phyloP scores from a whole-genome alignment of 805 yeast genomes.

The Candida methanosorbosa region DNA sequence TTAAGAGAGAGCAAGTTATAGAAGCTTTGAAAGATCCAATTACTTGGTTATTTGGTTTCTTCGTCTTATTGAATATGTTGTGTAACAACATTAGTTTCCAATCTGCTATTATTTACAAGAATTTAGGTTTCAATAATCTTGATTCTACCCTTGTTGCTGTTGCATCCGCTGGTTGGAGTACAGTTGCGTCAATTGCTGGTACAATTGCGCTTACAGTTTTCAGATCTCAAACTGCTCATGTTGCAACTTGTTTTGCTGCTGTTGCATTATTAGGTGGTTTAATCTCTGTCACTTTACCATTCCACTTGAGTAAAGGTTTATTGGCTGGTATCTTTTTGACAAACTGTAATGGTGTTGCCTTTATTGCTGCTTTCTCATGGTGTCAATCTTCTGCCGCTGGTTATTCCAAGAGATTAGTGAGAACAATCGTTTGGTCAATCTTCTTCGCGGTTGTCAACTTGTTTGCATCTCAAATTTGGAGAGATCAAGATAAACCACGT shows the following conservation, averaged over 20 bases:
- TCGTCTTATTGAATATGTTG: slow-evolving; percentile 35
- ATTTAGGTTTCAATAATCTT: slow-evolving; percentile 32
- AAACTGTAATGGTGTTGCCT: neutral
- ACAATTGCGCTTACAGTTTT: slow-evolving; percentile 23
- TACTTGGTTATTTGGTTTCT: slow-evolving; percentile 33
- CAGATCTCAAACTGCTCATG: slow-evolving; percentile 29
- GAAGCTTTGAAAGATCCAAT: slow-evolving; percentile 43
- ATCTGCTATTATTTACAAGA: slow-evolving; percentile 37
- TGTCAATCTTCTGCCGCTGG: slow-evolving; percentile 29
- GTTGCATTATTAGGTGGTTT: slow-evolving; percentile 9
- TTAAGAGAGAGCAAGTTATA: slow-evolving; percentile 39
- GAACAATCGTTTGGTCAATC: slow-evolving; percentile 40
- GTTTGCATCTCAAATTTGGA: slow-evolving; percentile 51
- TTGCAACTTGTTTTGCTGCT: slow-evolving; percentile 8
- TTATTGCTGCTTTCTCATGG: slow-evolving; percentile 18
- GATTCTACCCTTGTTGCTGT: slow-evolving; percentile 45
- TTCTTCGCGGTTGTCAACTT: slow-evolving; percentile 41
- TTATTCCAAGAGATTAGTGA: slow-evolving; percentile 40
- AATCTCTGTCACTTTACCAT: neutral
- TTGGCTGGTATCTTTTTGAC: neutral
- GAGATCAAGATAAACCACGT: slow-evolving; percentile 37
- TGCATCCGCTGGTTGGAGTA: slow-evolving; percentile 43
- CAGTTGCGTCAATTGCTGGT: slow-evolving; percentile 29
- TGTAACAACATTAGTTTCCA: slow-evolving; percentile 48
- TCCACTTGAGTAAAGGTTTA: neutral